Conservation (phyloP, 2,329 filamentous ascomycete genomes). For the Elsinoe arachidis region DNA sequence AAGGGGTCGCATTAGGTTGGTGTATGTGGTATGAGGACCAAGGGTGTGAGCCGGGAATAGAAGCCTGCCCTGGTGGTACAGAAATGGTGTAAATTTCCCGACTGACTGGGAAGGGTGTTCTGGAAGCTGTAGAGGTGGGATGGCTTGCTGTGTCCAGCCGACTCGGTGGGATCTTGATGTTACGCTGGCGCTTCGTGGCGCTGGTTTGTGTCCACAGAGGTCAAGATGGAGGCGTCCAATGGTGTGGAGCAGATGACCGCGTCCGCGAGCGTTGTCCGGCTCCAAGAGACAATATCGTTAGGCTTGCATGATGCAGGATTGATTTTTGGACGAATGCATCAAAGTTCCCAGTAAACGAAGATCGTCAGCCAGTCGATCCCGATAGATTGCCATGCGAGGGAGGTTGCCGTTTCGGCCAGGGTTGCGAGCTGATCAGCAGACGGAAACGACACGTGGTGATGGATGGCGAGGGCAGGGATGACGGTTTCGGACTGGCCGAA, state of each 20-base stretch:
- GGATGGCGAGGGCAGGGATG: background rate
- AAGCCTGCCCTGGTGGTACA: background rate
- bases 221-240: background rate
- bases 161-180: background rate
- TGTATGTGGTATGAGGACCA: background rate
- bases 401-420: background rate
- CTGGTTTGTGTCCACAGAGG: background rate
- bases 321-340: background rate
- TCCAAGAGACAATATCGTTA: background rate
- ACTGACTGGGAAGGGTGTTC: background rate
- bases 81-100: background rate
- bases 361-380: background rate
- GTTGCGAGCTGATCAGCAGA: background rate
- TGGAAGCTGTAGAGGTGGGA: background rate
- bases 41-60: background rate
- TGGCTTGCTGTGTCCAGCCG: too few relatives aligned
- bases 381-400: background rate
- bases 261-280: background rate
- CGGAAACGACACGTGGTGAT: background rate
- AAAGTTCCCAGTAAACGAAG: background rate
- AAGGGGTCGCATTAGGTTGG: background rate
- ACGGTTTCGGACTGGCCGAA: conserved; percentile 4
- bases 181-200: background rate
- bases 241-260: background rate
- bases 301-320: background rate